These are phyloP conservation scores for Parmales sp. DNA, from an alignment of 108 stramenopile species.

Conservation along the genomic window DNA sequence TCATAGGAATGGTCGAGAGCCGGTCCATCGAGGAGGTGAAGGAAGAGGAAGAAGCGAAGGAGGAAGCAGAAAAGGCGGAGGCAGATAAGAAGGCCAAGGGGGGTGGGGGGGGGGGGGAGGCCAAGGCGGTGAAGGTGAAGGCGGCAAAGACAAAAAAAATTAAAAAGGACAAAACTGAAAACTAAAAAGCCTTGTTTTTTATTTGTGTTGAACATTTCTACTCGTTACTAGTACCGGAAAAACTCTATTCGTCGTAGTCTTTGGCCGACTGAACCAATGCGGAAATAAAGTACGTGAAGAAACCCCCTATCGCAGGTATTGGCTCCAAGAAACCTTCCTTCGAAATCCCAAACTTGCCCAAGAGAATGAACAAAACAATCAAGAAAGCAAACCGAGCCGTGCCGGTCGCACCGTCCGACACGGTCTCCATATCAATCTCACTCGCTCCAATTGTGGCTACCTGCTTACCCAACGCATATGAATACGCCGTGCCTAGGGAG, in stretches of 20 bases:
- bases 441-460: conserved; percentile 65
- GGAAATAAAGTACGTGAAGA: conserved; percentile 86
- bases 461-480: conserved; percentile 69
- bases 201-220: too few species aligned
- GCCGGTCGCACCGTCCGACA: conserved; percentile 62
- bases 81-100: background rate
- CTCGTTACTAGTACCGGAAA: too few species aligned
- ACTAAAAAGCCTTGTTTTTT: too few species aligned
- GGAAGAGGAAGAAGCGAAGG: background rate
- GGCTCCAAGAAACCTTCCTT: too few species aligned
- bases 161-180: too few species aligned
- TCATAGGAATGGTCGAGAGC: too few species aligned
- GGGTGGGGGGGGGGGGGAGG: too few species aligned
- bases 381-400: conserved; percentile 75
- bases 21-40: background rate
- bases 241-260: too few species aligned
- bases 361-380: conserved; percentile 58
- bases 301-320: conserved; percentile 62
- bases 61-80: background rate
- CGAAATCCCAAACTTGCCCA: conserved; percentile 72
- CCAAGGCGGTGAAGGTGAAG: too few species aligned
- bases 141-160: too few species aligned
- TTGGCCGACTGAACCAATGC: too few species aligned
- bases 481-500: conserved; percentile 57
- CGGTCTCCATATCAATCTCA: conserved; percentile 35